A percentile compares a stretch with the other conserved stretches of the same genome.
Conservation (phyloP, 1,139 yeast species). For the Keqinozyma sinolaborantium region DNA sequence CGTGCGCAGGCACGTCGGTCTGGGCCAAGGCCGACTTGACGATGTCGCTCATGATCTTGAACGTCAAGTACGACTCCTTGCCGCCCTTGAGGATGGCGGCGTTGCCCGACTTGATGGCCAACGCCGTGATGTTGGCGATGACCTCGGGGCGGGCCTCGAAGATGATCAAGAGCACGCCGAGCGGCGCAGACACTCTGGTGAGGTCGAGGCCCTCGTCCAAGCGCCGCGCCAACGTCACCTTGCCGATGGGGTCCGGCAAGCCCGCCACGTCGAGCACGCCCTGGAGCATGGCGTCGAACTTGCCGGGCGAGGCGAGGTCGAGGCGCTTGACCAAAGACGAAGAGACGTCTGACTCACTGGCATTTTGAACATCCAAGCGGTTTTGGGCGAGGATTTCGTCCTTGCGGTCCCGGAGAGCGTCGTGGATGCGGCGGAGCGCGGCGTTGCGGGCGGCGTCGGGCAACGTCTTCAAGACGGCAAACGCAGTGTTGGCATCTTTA, state of each 20-base stretch:
- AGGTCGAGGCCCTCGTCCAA: slow-evolving; percentile 84
- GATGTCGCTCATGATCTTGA: slow-evolving; percentile 74
- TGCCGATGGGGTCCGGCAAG: slow-evolving; percentile 88
- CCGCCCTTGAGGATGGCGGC: slow-evolving; percentile 98
- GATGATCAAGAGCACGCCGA: slow-evolving; percentile 88
- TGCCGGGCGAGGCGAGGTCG: slow-evolving; percentile 77
- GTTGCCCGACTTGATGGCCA: slow-evolving; percentile 93
- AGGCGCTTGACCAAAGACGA: slow-evolving; percentile 75
- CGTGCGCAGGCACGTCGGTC: slow-evolving; percentile 71
- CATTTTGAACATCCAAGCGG: slow-evolving; percentile 67
- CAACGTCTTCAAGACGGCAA: slow-evolving; percentile 74
- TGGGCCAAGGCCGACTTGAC: slow-evolving; percentile 59
- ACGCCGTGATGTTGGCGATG: slow-evolving; percentile 93
- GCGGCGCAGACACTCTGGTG: slow-evolving; percentile 85
- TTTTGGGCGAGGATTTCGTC: slow-evolving; percentile 69
- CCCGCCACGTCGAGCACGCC: slow-evolving; percentile 90
- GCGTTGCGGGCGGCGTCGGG: slow-evolving; percentile 67
- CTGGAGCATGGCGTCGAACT: slow-evolving; percentile 89
- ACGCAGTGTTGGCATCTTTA: slow-evolving; percentile 70
- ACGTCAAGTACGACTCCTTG: slow-evolving; percentile 83
- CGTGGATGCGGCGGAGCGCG: slow-evolving; percentile 71
- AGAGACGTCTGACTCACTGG: slow-evolving; percentile 55
- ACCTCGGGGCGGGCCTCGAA: slow-evolving; percentile 98
- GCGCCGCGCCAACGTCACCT: slow-evolving; percentile 73
- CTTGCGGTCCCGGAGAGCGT: slow-evolving; percentile 57